These are phyloP conservation scores for Mycena filopes DNA, from an alignment of 768 basidiomycete genomes.

Conservation along the genomic window DNA sequence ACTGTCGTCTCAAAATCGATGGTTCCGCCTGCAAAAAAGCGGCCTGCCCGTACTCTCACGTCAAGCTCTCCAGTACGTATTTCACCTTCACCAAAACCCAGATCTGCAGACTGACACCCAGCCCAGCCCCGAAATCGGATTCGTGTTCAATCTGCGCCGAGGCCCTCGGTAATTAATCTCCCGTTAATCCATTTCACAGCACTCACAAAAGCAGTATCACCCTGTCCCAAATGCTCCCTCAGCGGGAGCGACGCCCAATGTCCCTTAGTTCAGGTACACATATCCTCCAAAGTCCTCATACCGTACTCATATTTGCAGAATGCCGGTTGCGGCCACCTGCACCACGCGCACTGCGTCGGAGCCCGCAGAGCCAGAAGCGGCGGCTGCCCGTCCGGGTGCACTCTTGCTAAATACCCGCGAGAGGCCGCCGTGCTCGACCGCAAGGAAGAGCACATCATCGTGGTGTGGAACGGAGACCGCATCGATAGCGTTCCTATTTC, in stretches of 20 bases:
- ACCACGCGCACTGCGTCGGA: conserved; percentile 43
- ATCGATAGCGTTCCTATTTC: conserved; percentile 39
- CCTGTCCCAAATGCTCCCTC: conserved; percentile 30
- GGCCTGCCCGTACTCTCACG: conserved; percentile 42
- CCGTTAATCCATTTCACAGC: too few relatives aligned
- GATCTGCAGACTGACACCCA: background rate
- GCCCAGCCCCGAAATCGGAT: conserved; percentile 23
- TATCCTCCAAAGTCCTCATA: background rate
- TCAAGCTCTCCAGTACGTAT: conserved; percentile 22
- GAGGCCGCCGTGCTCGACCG: conserved; percentile 33
- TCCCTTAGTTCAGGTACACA: conserved; percentile 37
- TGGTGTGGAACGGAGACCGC: conserved; percentile 41
- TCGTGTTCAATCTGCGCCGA: conserved; percentile 41
- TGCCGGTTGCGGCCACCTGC: conserved; percentile 40
- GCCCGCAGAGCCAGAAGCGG: conserved; percentile 3
- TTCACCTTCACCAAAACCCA: too few relatives aligned
- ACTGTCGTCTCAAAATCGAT: conserved; percentile 40
- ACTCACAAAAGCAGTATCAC: conserved; percentile 33
- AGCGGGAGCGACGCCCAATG: conserved; percentile 34
- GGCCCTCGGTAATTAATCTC: conserved; percentile 34
- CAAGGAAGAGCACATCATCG: conserved; percentile 28
- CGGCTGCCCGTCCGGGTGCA: conserved; percentile 41
- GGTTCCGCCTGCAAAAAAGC: conserved; percentile 34
- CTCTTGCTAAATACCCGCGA: conserved; percentile 28
- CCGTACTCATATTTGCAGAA: conserved; percentile 30